Conservation (phyloP, 768 basidiomycete species). For the Aureoboletus auriporus region DNA sequence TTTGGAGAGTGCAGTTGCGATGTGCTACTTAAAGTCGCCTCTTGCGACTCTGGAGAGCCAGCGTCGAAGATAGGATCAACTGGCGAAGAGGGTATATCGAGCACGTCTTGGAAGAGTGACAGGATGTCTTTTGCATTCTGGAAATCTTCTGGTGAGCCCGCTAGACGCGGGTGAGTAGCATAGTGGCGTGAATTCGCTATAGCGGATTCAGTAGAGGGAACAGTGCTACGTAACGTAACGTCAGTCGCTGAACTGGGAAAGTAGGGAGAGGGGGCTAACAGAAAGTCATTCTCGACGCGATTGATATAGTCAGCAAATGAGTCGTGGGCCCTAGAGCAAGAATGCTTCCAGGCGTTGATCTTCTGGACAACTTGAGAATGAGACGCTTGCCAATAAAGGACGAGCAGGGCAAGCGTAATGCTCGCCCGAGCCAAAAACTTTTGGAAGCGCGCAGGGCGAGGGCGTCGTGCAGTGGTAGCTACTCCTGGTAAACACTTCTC, state of each 20-base stretch:
- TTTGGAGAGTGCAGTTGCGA: constrained; percentile 44
- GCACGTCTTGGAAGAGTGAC: constrained; percentile 60
- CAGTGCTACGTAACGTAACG: constrained; percentile 33
- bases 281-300: constrained; percentile 29
- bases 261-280: constrained; percentile 26
- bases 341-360: constrained; percentile 8
- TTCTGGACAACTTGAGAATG: constrained; percentile 1
- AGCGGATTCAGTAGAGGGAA: constrained; percentile 58
- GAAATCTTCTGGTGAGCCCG: constrained; percentile 59
- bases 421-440: constrained; percentile 5
- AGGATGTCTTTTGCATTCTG: constrained; percentile 65
- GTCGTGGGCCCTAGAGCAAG: neutral
- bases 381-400: constrained; percentile 8
- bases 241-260: neutral
- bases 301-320: constrained; percentile 13
- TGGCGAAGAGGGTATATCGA: constrained; percentile 44
- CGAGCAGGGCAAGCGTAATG: neutral
- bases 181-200: constrained; percentile 52
- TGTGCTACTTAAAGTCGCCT: constrained; percentile 58
- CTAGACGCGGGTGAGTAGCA: constrained; percentile 69
- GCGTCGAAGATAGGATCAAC: constrained; percentile 61
- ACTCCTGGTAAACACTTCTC: constrained; percentile 14
- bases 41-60: constrained; percentile 62
- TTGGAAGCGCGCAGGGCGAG: constrained; percentile 1
- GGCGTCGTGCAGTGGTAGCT: neutral